These are phyloP conservation scores for Rubus parviflorus DNA, from an alignment of 306 rosid genomes.

Conservation along the genomic window DNA sequence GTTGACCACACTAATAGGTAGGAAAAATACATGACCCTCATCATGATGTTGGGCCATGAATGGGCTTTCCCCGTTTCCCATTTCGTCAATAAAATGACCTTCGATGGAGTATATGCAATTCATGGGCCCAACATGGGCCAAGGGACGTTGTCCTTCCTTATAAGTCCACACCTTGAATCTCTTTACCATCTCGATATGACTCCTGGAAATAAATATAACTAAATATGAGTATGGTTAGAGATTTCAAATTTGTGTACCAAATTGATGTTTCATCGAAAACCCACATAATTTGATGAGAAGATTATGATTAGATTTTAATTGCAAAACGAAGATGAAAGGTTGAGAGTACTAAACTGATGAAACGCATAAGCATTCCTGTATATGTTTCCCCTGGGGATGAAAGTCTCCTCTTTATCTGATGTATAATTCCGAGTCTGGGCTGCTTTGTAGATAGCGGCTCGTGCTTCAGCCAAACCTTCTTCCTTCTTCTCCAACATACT, in stretches of 20 bases:
- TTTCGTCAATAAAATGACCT: constrained; percentile 67
- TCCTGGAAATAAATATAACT: constrained; percentile 28
- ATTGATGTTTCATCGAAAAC: neutral
- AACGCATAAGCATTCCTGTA: constrained; percentile 52
- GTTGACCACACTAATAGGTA: constrained; percentile 54
- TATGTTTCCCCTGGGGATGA: constrained; percentile 57
- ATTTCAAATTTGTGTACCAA: neutral
- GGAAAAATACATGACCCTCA: constrained; percentile 60
- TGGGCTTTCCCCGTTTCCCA: constrained; percentile 41
- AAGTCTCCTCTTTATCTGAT: constrained; percentile 36
- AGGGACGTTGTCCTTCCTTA: constrained; percentile 73
- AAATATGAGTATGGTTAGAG: neutral
- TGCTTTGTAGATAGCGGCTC: constrained; percentile 47
- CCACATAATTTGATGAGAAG: no score
- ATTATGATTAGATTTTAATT: neutral
- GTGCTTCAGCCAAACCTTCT: constrained; percentile 52
- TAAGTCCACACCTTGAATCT: constrained; percentile 72
- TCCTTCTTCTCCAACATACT: constrained; percentile 39
- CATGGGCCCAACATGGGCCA: constrained; percentile 61
- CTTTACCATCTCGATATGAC: constrained; percentile 77
- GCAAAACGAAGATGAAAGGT: neutral
- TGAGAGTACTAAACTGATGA: constrained; percentile 31
- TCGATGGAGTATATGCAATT: constrained; percentile 57
- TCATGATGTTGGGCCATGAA: constrained; percentile 55
- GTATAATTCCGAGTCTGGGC: constrained; percentile 37